These are phyloP conservation scores for Setomelanomma holmii DNA, from an alignment of 2,329 filamentous ascomycete species.

Conservation along the genomic window DNA sequence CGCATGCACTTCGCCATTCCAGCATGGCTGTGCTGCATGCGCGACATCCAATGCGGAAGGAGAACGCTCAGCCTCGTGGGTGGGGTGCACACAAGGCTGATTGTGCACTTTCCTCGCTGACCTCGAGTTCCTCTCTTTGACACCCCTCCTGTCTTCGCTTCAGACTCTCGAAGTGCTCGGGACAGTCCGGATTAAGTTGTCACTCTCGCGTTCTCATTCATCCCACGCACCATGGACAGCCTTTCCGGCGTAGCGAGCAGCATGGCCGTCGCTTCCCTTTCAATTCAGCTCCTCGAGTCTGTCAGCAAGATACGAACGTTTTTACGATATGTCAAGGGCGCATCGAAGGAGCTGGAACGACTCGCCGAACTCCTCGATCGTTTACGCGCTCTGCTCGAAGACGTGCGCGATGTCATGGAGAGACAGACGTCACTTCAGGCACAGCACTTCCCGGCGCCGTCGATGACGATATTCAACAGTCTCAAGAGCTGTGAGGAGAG, in stretches of 20 bases:
- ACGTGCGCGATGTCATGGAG: slow-evolving; percentile 8
- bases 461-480: slow-evolving; percentile 13
- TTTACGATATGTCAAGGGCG: slow-evolving; percentile 14
- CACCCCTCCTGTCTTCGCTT: too few species aligned
- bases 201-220: background rate
- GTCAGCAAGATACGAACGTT: slow-evolving; percentile 13
- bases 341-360: slow-evolving; percentile 17
- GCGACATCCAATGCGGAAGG: background rate
- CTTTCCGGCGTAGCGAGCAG: slow-evolving; percentile 22
- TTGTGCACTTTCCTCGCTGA: background rate
- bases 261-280: slow-evolving; percentile 21
- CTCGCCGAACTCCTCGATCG: slow-evolving; percentile 12
- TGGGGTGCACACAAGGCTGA: slow-evolving; percentile 2
- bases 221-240: slow-evolving; percentile 12
- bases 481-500: slow-evolving; percentile 16
- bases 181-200: too few species aligned
- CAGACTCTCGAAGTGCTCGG: too few species aligned
- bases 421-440: slow-evolving; percentile 4
- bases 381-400: slow-evolving; percentile 8
- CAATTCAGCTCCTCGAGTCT: slow-evolving; percentile 20
- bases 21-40: background rate
- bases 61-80: slow-evolving; percentile 1
- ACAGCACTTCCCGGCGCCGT: slow-evolving; percentile 15
- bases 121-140: background rate
- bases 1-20: background rate